Evolutionary conservation across 495 filamentous ascomycete genomes (phyloP).

Genomic region (Parachaetomium inaequale): DNA sequence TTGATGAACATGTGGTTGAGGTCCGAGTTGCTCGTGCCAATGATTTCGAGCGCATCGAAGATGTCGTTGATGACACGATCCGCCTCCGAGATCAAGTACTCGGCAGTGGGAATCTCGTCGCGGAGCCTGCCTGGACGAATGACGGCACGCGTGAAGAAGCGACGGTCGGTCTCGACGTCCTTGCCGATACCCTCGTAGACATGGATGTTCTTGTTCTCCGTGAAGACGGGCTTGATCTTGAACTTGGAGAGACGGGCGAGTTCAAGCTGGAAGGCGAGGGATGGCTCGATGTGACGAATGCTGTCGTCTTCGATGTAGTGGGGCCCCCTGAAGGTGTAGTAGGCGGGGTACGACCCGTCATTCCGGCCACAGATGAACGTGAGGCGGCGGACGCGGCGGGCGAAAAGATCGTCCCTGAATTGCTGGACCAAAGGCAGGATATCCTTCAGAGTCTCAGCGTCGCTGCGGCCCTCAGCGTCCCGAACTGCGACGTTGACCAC

Average conservation of each 20-base stretch:
- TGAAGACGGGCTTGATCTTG: conserved; percentile 96
- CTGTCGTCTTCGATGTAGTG: conserved; percentile 83
- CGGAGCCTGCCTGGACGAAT: conserved; percentile 88
- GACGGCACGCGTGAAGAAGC: conserved; percentile 94
- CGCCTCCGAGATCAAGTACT: conserved; percentile 96
- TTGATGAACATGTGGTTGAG: conserved; percentile 99
- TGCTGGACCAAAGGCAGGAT: conserved; percentile 73
- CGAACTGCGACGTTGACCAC: conserved; percentile 90
- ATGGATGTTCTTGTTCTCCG: conserved; percentile 97
- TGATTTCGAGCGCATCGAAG: conserved; percentile 93
- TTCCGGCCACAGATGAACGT: conserved; percentile 96
- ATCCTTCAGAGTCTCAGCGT: conserved; percentile 71
- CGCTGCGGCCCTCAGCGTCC: conserved; percentile 82
- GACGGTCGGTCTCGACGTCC: conserved; percentile 88
- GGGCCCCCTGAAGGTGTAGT: conserved; percentile 96
- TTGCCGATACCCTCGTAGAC: conserved; percentile 97
- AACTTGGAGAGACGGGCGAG: conserved; percentile 91
- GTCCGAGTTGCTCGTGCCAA: conserved; percentile 98
- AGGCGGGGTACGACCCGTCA: conserved; percentile 91
- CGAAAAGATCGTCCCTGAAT: conserved; percentile 76
- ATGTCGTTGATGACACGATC: conserved; percentile 97
- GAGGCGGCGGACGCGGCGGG: conserved; percentile 77
- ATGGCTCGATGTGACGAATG: conserved; percentile 96
- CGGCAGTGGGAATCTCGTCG: conserved; percentile 93
- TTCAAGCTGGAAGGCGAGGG: conserved; percentile 96